These are phyloP conservation scores for Capronia epimyces DNA, from an alignment of 2,329 filamentous ascomycete genomes.

Conservation along the genomic window DNA sequence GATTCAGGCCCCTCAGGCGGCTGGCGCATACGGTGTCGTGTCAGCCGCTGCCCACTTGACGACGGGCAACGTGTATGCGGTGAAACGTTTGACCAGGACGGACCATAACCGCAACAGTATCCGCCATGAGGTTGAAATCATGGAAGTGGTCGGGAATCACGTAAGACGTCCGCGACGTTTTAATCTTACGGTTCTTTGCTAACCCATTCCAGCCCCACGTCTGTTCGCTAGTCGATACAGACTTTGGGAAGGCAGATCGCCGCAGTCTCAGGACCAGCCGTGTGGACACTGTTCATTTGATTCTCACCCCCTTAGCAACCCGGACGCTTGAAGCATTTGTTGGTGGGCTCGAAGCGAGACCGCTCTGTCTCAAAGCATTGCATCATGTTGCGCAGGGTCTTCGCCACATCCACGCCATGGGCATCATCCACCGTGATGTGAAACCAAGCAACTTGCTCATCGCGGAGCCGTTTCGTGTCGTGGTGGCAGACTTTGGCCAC, in stretches of 20 bases:
- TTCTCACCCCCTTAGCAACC: constrained; percentile 8
- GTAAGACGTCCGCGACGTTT: neutral
- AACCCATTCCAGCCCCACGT: constrained; percentile 4
- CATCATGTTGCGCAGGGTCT: constrained; percentile 86
- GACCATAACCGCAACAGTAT: constrained; percentile 4
- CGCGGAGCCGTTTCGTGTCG: constrained; percentile 71
- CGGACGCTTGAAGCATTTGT: constrained; percentile 8
- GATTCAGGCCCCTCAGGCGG: constrained; percentile 15
- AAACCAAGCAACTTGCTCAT: constrained; percentile 89
- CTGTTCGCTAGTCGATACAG: constrained; percentile 10
- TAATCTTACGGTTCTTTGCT: neutral
- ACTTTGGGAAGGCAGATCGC: constrained; percentile 13
- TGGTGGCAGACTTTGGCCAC: constrained; percentile 97
- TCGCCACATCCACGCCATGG: constrained; percentile 74
- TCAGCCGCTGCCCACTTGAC: constrained; percentile 10
- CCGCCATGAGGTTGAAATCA: constrained; percentile 9
- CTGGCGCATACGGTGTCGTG: constrained; percentile 15
- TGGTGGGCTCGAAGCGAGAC: neutral
- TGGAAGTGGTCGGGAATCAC: constrained; percentile 9
- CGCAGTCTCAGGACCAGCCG: constrained; percentile 10
- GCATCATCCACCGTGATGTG: constrained; percentile 83
- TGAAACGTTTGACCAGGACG: constrained; percentile 16
- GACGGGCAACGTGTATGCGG: constrained; percentile 9
- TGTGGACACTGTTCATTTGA: constrained; percentile 16
- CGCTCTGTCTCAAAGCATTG: constrained; percentile 52